These are phyloP conservation scores for Leccinum obscurum DNA, from an alignment of 768 basidiomycete species.

Conservation along the genomic window DNA sequence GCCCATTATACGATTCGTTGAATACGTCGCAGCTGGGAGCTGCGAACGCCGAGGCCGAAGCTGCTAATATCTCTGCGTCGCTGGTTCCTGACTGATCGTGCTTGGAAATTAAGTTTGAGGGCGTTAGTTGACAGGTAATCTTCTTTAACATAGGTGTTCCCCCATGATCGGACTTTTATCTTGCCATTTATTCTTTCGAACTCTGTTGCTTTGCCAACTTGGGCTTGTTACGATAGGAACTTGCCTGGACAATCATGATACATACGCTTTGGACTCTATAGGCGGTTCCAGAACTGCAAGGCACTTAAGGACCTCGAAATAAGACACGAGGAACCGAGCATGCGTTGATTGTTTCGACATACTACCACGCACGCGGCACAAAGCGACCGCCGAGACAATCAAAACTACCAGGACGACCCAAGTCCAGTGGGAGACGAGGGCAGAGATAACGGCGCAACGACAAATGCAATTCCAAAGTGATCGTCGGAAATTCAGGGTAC, in stretches of 20 bases:
- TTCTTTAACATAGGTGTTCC: background rate
- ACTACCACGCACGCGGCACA: background rate
- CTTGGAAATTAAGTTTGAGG: background rate
- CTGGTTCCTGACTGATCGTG: slow-evolving; percentile 16
- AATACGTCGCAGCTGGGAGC: slow-evolving; percentile 23
- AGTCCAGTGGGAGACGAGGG: background rate
- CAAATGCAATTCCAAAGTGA: background rate
- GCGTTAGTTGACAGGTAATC: background rate
- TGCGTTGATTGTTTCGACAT: background rate
- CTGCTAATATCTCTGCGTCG: slow-evolving; percentile 19
- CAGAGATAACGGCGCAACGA: background rate
- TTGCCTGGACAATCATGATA: background rate
- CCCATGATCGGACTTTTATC: background rate
- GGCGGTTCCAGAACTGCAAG: background rate
- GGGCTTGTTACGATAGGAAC: background rate
- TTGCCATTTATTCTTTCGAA: background rate
- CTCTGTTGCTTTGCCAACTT: background rate
- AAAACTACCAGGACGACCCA: background rate
- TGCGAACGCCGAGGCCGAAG: slow-evolving; percentile 16
- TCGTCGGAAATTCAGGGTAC: background rate
- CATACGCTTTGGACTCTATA: background rate
- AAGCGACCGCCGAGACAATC: background rate
- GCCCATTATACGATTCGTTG: slow-evolving; percentile 24
- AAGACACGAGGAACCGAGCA: background rate
- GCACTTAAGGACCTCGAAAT: background rate